Evolutionary conservation across 2,329 filamentous ascomycete species (phyloP).

Genomic region (Aspergillus sp.): DNA sequence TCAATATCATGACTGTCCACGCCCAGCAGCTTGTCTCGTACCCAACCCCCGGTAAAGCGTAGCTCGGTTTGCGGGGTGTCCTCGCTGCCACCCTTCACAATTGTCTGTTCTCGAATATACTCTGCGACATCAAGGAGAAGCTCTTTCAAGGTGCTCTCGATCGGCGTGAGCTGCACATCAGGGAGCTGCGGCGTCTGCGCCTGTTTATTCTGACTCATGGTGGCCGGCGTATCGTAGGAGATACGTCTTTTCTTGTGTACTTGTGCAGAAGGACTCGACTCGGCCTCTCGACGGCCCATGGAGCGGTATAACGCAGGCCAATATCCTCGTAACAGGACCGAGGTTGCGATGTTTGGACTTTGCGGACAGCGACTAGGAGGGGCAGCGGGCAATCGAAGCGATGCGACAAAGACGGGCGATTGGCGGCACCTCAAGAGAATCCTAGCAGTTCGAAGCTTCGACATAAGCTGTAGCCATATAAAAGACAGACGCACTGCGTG

Average conservation of each 20-base stretch:
- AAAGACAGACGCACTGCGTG: neutral
- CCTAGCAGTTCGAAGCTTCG: constrained; percentile 7
- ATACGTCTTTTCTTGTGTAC: constrained; percentile 27
- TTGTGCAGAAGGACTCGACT: constrained; percentile 15
- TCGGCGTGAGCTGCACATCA: constrained; percentile 54
- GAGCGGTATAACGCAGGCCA: neutral
- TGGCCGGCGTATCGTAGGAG: constrained; percentile 12
- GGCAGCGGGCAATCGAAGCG: constrained; percentile 4
- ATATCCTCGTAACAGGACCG: constrained; percentile 2
- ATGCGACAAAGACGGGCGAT: constrained; percentile 7
- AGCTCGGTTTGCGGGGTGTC: constrained; percentile 27
- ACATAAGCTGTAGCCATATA: constrained; percentile 17
- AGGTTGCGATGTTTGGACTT: constrained; percentile 1
- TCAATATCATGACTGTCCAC: constrained; percentile 42
- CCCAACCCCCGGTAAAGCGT: constrained; percentile 44
- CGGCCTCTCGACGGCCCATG: constrained; percentile 20
- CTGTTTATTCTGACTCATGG: constrained; percentile 15
- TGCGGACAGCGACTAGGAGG: constrained; percentile 7
- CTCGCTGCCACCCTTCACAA: constrained; percentile 31
- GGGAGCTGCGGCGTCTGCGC: constrained; percentile 12
- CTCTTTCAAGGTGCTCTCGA: constrained; percentile 63
- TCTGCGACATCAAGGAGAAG: constrained; percentile 75
- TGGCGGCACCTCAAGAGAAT: constrained; percentile 12
- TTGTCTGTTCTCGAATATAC: constrained; percentile 44
- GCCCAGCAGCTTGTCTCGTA: constrained; percentile 43